These are phyloP conservation scores for Xylaria palmicola DNA, from an alignment of 495 filamentous ascomycete species.

Conservation along the genomic window DNA sequence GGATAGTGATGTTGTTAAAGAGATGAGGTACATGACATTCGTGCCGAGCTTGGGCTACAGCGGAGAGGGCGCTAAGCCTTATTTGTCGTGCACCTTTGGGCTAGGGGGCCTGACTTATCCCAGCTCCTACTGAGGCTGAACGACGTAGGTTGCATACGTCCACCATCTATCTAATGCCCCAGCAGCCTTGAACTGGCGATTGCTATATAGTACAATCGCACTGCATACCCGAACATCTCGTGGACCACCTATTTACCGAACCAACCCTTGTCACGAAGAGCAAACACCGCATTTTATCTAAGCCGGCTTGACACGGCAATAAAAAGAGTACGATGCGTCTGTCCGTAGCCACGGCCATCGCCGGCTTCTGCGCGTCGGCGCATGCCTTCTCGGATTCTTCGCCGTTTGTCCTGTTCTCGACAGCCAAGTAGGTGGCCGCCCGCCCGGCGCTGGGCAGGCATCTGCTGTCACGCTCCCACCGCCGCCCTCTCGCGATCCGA, in stretches of 20 bases:
- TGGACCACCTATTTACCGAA: not conserved
- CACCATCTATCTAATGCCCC: too few relatives aligned
- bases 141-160: too few relatives aligned
- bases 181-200: too few relatives aligned
- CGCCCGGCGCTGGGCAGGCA: not conserved
- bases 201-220: not conserved
- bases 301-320: not conserved
- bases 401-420: slow-evolving; percentile 83
- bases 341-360: slow-evolving; percentile 57
- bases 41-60: too few relatives aligned
- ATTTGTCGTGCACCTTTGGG: too few relatives aligned
- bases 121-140: too few relatives aligned
- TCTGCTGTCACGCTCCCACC: not conserved
- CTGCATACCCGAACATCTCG: not conserved
- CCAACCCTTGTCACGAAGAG: not conserved
- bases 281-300: not conserved
- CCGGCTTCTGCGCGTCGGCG: slow-evolving; percentile 58
- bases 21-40: too few relatives aligned
- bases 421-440: slow-evolving; percentile 61
- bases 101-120: too few relatives aligned
- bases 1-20: too few relatives aligned
- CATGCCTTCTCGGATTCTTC: slow-evolving; percentile 81
- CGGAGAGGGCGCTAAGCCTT: too few relatives aligned
- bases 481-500: slow-evolving; percentile 6
- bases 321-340: slow-evolving; percentile 55